These are phyloP conservation scores for Penicillium cinerascens DNA, from an alignment of 495 filamentous ascomycete species.

Conservation along the genomic window DNA sequence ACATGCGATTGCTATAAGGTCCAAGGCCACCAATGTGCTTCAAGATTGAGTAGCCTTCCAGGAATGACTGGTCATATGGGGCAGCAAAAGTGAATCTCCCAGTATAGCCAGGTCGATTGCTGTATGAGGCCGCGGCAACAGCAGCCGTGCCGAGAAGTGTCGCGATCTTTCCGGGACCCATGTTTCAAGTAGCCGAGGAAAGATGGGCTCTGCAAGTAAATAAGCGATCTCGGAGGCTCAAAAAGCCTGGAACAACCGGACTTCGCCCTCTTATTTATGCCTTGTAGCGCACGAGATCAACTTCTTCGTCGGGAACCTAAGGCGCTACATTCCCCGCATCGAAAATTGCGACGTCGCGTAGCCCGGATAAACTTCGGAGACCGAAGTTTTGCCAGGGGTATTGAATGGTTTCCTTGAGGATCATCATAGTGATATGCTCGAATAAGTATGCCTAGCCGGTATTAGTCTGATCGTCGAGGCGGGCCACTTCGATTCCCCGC, in stretches of 20 bases:
- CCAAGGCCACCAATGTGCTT: constrained; percentile 2
- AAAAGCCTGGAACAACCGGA: neutral
- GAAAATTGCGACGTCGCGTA: neutral
- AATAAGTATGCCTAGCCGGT: no score
- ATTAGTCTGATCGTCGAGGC: no score
- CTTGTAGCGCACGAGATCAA: neutral
- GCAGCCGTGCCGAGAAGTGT: neutral
- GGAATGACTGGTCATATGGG: constrained; percentile 4
- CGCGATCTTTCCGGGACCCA: neutral
- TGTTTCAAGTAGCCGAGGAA: neutral
- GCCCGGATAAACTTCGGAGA: no score
- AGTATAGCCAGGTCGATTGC: constrained; percentile 1
- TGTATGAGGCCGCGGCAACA: neutral
- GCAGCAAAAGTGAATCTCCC: neutral
- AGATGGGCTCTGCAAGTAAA: neutral
- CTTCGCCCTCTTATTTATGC: no score
- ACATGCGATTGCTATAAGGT: constrained; percentile 4
- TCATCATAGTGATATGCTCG: no score
- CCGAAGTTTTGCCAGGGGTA: no score
- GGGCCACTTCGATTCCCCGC: no score
- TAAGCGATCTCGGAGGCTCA: neutral
- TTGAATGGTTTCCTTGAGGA: no score
- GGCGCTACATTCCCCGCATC: neutral
- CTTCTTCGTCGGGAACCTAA: neutral
- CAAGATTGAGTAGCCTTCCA: neutral